Evolutionary conservation across 768 basidiomycete genomes (phyloP).

Genomic region (Chalciporus piperatus): DNA sequence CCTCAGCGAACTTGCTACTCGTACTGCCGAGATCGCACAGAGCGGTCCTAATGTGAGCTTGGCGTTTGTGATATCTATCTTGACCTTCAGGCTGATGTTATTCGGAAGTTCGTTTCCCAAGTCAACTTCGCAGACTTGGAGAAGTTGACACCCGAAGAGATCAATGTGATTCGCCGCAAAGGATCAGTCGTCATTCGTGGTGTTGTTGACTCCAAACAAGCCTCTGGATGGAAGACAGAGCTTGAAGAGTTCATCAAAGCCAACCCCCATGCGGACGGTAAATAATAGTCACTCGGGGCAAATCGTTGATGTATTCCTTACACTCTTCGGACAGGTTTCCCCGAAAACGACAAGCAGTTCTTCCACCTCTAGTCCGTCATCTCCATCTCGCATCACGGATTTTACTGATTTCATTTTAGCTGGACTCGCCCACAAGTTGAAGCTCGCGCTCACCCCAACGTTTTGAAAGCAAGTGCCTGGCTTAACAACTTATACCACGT

Average conservation of each 20-base stretch:
- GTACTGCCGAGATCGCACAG: constrained; percentile 43
- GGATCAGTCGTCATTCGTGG: constrained; percentile 62
- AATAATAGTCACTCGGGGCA: not conserved
- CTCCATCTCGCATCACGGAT: not conserved
- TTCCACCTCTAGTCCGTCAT: constrained; percentile 64
- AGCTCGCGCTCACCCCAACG: constrained; percentile 65
- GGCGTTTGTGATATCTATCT: not conserved
- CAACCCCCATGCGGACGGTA: constrained; percentile 58
- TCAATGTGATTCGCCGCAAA: constrained; percentile 49
- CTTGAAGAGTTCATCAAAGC: constrained; percentile 53
- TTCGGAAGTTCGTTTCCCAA: constrained; percentile 55
- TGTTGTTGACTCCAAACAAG: constrained; percentile 56
- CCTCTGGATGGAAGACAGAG: constrained; percentile 53
- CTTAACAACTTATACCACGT: constrained; percentile 63
- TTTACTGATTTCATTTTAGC: constrained; percentile 21
- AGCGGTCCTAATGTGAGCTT: constrained; percentile 48
- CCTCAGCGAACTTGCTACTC: constrained; percentile 45
- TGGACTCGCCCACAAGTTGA: constrained; percentile 59
- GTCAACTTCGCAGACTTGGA: constrained; percentile 55
- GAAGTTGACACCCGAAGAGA: constrained; percentile 41
- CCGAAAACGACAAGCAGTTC: constrained; percentile 64
- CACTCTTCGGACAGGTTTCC: constrained; percentile 39
- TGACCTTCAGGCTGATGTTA: not conserved
- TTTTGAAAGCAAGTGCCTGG: constrained; percentile 55
- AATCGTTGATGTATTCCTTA: not conserved